Evolutionary conservation across 176 grass and related monocot genomes (phyloP), one percentile per base, ranked within the genome.

Genomic region (Phragmites australis): DNA sequence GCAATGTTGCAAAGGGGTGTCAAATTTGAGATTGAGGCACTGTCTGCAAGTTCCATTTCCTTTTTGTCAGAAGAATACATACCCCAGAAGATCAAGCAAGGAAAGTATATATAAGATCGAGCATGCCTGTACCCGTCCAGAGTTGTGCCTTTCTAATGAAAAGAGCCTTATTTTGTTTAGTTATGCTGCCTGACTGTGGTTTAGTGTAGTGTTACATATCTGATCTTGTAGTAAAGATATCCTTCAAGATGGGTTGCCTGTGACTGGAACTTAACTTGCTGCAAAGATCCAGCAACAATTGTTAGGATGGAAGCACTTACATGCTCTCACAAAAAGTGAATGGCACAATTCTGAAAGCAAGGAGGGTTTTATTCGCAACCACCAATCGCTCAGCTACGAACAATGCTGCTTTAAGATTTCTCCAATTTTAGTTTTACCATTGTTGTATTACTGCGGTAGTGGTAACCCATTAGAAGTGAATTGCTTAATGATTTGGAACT

Each of bases 1-100:
- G 65, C 84, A 72, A 95, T 95, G 96, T 81, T 99, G 75, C 81
- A 91, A 46, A 93, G 86, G 47, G 96, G 92, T 81, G 90, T 93
- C 60, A 99, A 95, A 75, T 99, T 95, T 89, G 96, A 99, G 84
- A 99, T 89, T 16, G 92, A 99, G 90, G 90, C 92, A 83, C 59
- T 99, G 16, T 91, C 96, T 80, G 83, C 88, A 46, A 84, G 83
- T 81, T 99, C 86, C 63, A 90, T 99, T 85, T 83, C 96, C 16
- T 95, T 99, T 62, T 83, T 98, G 66, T 93, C 96, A 30, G 70
- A 90, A 48, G 81, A 87, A 72, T 98, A 94, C 71, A 94, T 98
- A 12, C 86, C 96, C 31, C 62, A 29, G 29, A 94, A 94, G 90
- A 98, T 98, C 60, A 75, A 88, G 67, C 59, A 84, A n/a, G 90